phyloP scores from a whole-genome alignment of 2,329 filamentous ascomycete species.

The Phaeoacremonium minimum region DNA sequence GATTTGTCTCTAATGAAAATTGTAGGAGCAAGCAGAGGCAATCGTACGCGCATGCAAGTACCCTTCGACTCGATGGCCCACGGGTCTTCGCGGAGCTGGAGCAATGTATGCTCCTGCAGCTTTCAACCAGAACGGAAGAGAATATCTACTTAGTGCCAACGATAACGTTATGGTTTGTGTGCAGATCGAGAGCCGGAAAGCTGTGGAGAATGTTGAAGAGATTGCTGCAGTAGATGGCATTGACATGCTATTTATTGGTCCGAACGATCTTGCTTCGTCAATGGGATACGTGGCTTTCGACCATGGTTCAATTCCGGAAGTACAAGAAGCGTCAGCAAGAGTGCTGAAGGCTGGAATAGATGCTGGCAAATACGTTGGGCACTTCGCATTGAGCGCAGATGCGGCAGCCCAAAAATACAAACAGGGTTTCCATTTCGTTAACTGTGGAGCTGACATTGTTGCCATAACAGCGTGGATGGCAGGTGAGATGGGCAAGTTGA shows the following conservation, averaged over 20 bases:
- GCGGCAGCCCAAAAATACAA: slow-evolving; percentile 17
- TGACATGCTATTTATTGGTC: slow-evolving; percentile 39
- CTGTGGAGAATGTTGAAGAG: slow-evolving; percentile 39
- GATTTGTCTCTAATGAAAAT: too few species aligned
- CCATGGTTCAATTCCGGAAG: slow-evolving; percentile 22
- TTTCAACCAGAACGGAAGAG: slow-evolving; percentile 19
- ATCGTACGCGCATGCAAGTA: slow-evolving; percentile 20
- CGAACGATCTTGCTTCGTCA: slow-evolving; percentile 37
- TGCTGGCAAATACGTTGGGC: slow-evolving; percentile 26
- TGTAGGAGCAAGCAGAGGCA: slow-evolving; percentile 16
- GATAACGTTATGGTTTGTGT: slow-evolving; percentile 38
- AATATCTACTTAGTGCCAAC: slow-evolving; percentile 26
- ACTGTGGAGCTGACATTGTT: slow-evolving; percentile 29
- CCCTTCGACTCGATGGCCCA: slow-evolving; percentile 14
- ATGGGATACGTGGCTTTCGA: slow-evolving; percentile 25
- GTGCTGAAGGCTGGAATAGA: slow-evolving; percentile 19
- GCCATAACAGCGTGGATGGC: slow-evolving; percentile 28
- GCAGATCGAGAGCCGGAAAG: slow-evolving; percentile 39
- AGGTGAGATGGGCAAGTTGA: slow-evolving; percentile 22
- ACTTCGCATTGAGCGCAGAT: slow-evolving; percentile 25
- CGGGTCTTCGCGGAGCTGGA: slow-evolving; percentile 20
- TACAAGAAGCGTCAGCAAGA: slow-evolving; percentile 19
- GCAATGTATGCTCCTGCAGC: slow-evolving; percentile 20
- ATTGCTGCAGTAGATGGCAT: slow-evolving; percentile 35
- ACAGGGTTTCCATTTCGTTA: slow-evolving; percentile 29